A percentile compares a stretch with the other conserved stretches of the same genome.
phyloP scores from a whole-genome alignment of 2,329 filamentous ascomycete species.

The Xylariaceae sp. region DNA sequence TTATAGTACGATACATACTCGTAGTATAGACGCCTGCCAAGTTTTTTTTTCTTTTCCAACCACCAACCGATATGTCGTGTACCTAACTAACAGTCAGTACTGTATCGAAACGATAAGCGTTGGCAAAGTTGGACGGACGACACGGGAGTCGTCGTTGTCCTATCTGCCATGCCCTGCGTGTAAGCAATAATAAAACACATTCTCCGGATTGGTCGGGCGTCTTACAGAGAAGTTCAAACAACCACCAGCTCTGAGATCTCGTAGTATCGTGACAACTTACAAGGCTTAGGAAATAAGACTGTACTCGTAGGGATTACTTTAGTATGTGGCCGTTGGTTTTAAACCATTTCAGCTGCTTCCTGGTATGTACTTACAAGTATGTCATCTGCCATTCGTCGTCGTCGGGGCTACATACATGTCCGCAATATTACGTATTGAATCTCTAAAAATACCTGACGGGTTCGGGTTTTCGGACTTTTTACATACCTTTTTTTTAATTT shows the following conservation, averaged over 20 bases:
- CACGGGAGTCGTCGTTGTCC: neutral
- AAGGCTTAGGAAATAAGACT: neutral
- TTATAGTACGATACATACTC: no score
- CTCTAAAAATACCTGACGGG: neutral
- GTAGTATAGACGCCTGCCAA: no score
- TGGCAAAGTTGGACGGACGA: no score
- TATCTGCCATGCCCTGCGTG: no score
- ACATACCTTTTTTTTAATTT: no score
- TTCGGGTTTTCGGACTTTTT: neutral
- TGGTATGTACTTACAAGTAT: neutral
- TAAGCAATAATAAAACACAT: neutral
- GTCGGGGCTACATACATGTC: neutral
- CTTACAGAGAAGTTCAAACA: neutral
- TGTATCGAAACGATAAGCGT: no score
- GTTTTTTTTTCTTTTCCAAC: no score
- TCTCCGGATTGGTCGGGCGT: neutral
- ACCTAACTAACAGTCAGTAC: no score
- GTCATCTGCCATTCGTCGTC: neutral
- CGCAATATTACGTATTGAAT: neutral
- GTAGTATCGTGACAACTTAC: no score
- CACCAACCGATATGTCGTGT: no score
- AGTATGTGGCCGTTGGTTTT: no score
- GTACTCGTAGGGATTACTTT: neutral
- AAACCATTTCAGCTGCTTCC: neutral
- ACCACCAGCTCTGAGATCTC: no score